A percentile compares a stretch with the other conserved stretches of the same genome.
Evolutionary conservation across 1,284 basidiomycete genomes (phyloP).

Genomic region (Cryptococcus sp.): DNA sequence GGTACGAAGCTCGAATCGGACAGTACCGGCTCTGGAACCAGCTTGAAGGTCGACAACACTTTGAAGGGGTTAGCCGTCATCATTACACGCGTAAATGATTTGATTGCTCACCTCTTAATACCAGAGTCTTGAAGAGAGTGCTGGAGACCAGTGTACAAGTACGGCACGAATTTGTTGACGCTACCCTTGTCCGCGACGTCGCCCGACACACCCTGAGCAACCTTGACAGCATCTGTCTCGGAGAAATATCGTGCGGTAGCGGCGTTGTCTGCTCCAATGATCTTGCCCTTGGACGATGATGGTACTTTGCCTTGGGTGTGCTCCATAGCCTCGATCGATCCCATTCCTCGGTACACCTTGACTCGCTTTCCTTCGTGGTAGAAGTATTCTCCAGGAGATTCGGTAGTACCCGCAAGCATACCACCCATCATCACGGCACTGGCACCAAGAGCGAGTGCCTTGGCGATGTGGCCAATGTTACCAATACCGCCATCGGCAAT

Average conservation of each 20-base stretch:
- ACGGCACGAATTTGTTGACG: slow-evolving; percentile 86
- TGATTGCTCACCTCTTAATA: slow-evolving; percentile 63
- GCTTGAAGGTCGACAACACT: slow-evolving; percentile 59
- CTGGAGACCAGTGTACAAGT: slow-evolving; percentile 88
- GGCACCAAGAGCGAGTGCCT: slow-evolving; percentile 90
- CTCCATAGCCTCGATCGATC: slow-evolving; percentile 94
- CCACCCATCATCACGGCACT: slow-evolving; percentile 99
- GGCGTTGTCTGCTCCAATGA: slow-evolving; percentile 76
- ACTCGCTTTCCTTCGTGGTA: slow-evolving; percentile 98
- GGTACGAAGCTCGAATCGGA: slow-evolving; percentile 92
- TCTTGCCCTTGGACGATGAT: slow-evolving; percentile 55
- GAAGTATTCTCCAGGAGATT: slow-evolving; percentile 98
- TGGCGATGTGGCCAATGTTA: slow-evolving; percentile 97
- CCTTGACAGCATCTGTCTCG: slow-evolving; percentile 91
- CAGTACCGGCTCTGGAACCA: slow-evolving; percentile 65
- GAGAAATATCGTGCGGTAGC: slow-evolving; percentile 98
- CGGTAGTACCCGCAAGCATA: slow-evolving; percentile 90
- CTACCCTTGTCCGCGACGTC: slow-evolving; percentile 98
- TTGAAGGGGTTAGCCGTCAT: not conserved
- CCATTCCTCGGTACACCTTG: slow-evolving; percentile 99
- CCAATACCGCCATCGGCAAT: slow-evolving; percentile 97
- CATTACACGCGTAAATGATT: not conserved
- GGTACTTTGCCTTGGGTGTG: slow-evolving; percentile 59
- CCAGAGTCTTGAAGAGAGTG: slow-evolving; percentile 97
- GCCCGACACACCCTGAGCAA: slow-evolving; percentile 95